These are phyloP conservation scores for Salvia hispanica DNA, from an alignment of 257 asterid species.

Conservation along the genomic window DNA sequence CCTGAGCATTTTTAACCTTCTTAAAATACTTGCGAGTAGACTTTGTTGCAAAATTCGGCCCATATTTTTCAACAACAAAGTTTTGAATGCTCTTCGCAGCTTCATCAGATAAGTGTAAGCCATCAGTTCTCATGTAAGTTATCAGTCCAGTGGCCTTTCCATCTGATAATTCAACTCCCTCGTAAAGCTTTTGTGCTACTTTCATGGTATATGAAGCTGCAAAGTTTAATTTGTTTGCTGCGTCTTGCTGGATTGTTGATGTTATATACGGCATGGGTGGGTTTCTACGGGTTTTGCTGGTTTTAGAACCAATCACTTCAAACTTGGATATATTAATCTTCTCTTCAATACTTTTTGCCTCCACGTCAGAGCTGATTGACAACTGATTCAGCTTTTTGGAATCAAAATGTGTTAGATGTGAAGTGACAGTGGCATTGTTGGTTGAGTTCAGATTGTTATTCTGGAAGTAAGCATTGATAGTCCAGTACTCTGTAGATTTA, in stretches of 20 bases:
- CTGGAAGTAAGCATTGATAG: slow-evolving; percentile 56
- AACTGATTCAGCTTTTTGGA: slow-evolving; percentile 57
- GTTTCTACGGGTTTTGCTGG: slow-evolving; percentile 57
- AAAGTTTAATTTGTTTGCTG: slow-evolving; percentile 79
- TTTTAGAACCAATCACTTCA: slow-evolving; percentile 55
- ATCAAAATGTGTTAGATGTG: slow-evolving; percentile 62
- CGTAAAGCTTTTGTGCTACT: slow-evolving; percentile 89
- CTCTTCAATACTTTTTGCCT: slow-evolving; percentile 63
- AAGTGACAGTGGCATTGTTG: slow-evolving; percentile 40
- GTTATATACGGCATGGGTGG: slow-evolving; percentile 85
- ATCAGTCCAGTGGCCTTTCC: slow-evolving; percentile 77
- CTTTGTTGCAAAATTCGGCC: slow-evolving; percentile 60
- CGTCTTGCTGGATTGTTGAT: slow-evolving; percentile 95
- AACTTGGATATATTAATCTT: slow-evolving; percentile 56
- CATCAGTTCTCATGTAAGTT: slow-evolving; percentile 96
- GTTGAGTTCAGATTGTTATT: slow-evolving; percentile 36
- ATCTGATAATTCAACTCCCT: slow-evolving; percentile 75
- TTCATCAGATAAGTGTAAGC: slow-evolving; percentile 79
- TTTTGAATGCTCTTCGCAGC: slow-evolving; percentile 75
- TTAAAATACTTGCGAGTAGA: slow-evolving; percentile 70
- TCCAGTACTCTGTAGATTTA: slow-evolving; percentile 85
- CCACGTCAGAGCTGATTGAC: slow-evolving; percentile 55
- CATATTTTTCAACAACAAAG: slow-evolving; percentile 66
- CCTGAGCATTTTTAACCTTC: slow-evolving; percentile 92
- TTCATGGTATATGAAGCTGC: slow-evolving; percentile 75